phyloP scores from a whole-genome alignment of 495 filamentous ascomycete genomes.

The Daldinia bambusicola region DNA sequence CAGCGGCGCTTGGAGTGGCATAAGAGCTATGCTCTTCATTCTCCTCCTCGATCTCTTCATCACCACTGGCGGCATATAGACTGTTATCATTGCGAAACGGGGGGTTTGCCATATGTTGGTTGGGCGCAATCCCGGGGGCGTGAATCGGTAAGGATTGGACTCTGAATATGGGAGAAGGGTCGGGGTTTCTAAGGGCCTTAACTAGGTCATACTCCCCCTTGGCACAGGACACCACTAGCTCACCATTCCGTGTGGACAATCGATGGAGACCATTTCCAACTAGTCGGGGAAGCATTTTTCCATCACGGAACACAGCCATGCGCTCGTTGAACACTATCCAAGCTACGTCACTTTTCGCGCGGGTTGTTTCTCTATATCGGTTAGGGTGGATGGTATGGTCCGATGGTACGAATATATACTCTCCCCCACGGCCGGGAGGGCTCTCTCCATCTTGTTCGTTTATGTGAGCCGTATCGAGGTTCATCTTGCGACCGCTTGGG shows the following conservation, averaged over 20 bases:
- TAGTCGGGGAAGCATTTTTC: not conserved
- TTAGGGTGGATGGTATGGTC: not conserved
- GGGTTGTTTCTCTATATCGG: not conserved
- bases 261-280: conserved; percentile 8
- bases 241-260: not conserved
- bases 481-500: conserved; percentile 4
- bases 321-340: conserved; percentile 1
- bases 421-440: not conserved
- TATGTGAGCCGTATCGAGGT: not conserved
- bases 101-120: not conserved
- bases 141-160: not conserved
- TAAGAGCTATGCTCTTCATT: not conserved
- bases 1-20: not conserved
- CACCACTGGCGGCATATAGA: no score
- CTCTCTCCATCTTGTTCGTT: not conserved
- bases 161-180: not conserved
- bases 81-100: not conserved
- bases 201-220: conserved; percentile 8
- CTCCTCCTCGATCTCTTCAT: not conserved
- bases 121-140: not conserved
- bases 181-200: not conserved
- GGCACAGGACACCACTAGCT: not conserved
- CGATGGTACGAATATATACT: conserved; percentile 8
- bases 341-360: not conserved
- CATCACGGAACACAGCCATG: conserved; percentile 15